Evolutionary conservation across 2,329 filamentous ascomycete genomes (phyloP), one percentile per base, ranked within the genome.

Genomic region (Colletotrichum caudatum): DNA sequence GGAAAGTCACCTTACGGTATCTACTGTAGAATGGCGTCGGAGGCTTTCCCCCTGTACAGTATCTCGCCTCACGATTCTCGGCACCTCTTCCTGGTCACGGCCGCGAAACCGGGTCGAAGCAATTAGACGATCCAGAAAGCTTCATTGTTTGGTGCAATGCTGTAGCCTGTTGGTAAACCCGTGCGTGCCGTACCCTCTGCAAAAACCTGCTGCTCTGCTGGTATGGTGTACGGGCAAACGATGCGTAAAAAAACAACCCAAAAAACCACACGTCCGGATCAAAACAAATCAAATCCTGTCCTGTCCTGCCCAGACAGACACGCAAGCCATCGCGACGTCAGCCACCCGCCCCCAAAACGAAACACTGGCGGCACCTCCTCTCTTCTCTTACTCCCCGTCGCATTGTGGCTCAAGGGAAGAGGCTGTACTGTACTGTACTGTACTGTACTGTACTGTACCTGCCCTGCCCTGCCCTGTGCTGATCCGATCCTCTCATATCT

Each of bases 101-200:
- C 64, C 69, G 64, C 69, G 63, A 68, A 57, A 48, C 44, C 33
- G 33, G 63, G 69, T 64, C 60, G n/a, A 64, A 64, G 29, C 59
- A 54, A 59, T 63, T 51, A 63, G 41, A 68, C 39, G 68, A 68
- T 63, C 44, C 69, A 35, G 60, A 62, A 72, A 72, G 69, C 69
- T 64, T 72, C 54, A 11, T 33, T 69, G 37, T 44, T 64, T 60
- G 44, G 26, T 41, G 37, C 46, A 46, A 54, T 66, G 56, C 29
- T 29, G 50, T 54, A 26, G 67, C 3, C 3, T 29, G 26, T 29
- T 29, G 26, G 33, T 23, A 39, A 41, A 44, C 29, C 46, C 66
- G 14, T 75, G 58, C 56, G 14, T 75, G 60, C 48, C 56, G 14
- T 75, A 58, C 48, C 64, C 29, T 39, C 37, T 9, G 59, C 37